Conservation (phyloP, 208 protist species). For the Crithidia fasciculata region DNA sequence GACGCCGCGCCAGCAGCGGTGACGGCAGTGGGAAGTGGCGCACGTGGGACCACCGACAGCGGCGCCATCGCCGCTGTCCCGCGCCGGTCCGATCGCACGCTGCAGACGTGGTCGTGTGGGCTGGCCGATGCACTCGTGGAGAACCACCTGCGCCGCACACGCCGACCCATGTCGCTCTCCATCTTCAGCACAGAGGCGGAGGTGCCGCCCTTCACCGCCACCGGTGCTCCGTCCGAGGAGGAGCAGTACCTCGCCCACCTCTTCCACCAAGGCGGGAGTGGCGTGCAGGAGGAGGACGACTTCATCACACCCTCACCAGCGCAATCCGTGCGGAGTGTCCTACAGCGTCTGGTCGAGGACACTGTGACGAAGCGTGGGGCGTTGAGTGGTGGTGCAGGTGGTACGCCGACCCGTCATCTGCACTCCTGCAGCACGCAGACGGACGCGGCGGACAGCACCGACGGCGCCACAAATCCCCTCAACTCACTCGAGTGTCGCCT, state of each 20-base stretch:
- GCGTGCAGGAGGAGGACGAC: conserved; percentile 30
- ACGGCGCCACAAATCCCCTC: conserved; percentile 38
- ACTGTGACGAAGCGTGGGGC: conserved; percentile 15
- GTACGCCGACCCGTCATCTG: conserved; percentile 22
- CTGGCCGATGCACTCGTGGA: conserved; percentile 80
- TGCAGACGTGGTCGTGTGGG: conserved; percentile 53
- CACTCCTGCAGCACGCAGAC: conserved; percentile 69
- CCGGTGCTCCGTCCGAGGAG: conserved; percentile 42
- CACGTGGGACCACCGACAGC: not conserved
- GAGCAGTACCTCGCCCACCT: conserved; percentile 56
- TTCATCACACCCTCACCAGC: conserved; percentile 17
- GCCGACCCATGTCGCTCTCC: conserved; percentile 73
- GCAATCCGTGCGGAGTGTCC: conserved; percentile 50
- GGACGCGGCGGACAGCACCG: conserved; percentile 29
- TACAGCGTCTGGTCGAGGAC: conserved; percentile 56
- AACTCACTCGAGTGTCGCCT: conserved; percentile 83
- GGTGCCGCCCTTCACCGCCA: conserved; percentile 61
- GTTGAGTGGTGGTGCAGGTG: conserved; percentile 6
- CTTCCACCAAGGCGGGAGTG: conserved; percentile 24
- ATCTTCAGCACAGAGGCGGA: conserved; percentile 86
- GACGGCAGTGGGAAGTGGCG: too few species aligned
- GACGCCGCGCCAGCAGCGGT: not conserved
- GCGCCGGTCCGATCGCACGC: conserved; percentile 15
- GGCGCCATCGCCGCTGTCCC: conserved; percentile 1
- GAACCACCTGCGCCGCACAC: conserved; percentile 81